These are phyloP conservation scores for Boletus coccyginus DNA, from an alignment of 768 basidiomycete genomes.

Conservation along the genomic window DNA sequence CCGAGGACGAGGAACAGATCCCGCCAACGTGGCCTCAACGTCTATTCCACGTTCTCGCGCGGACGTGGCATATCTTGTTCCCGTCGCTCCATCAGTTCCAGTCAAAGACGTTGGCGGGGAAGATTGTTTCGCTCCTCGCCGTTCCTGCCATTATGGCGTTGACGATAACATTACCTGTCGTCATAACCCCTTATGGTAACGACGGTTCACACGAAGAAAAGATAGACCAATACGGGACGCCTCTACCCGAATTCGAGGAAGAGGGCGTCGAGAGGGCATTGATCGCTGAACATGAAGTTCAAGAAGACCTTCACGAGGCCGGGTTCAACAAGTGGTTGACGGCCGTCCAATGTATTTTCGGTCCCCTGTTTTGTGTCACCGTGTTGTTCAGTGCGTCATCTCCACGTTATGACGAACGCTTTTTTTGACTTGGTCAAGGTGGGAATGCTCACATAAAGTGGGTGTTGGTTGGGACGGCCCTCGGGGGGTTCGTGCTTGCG, in stretches of 20 bases:
- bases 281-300: constrained; percentile 71
- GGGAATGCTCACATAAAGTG: constrained; percentile 43
- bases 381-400: constrained; percentile 72
- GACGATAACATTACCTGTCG: constrained; percentile 90
- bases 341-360: constrained; percentile 78
- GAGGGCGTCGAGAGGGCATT: constrained; percentile 67
- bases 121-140: constrained; percentile 74
- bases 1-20: constrained; percentile 43
- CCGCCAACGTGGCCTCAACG: constrained; percentile 42
- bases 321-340: constrained; percentile 80
- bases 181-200: constrained; percentile 55
- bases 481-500: constrained; percentile 54
- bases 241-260: constrained; percentile 70
- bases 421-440: constrained; percentile 14
- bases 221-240: constrained; percentile 36
- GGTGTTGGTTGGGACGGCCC: constrained; percentile 51
- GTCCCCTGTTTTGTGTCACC: constrained; percentile 71
- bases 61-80: constrained; percentile 66
- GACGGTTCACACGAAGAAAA: constrained; percentile 23
- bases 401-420: background rate
- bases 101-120: constrained; percentile 66
- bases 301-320: constrained; percentile 66
- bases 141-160: constrained; percentile 83
- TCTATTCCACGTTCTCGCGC: constrained; percentile 33
- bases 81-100: constrained; percentile 78